Percentiles rank a stretch among this genome's conserved stretches.
Evolutionary conservation across 768 basidiomycete genomes (phyloP).

Genomic region (Tricholoma sp.): DNA sequence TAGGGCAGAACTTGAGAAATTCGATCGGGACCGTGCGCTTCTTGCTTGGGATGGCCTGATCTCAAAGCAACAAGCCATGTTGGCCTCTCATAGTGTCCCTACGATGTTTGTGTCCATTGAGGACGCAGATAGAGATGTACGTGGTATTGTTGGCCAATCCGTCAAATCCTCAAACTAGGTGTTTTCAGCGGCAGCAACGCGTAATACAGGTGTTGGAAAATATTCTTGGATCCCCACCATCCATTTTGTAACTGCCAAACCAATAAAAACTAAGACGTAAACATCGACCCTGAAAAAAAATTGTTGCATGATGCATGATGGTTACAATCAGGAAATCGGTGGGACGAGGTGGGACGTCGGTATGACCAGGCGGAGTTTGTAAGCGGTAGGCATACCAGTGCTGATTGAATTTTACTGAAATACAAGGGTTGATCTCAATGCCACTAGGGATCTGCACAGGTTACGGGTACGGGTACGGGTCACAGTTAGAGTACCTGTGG

Average conservation of each 20-base stretch:
- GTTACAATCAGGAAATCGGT: too few relatives aligned
- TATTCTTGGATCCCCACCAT: neutral
- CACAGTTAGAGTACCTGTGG: too few relatives aligned
- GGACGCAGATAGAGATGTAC: constrained; percentile 51
- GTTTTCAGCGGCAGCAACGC: constrained; percentile 56
- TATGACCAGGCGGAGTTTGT: too few relatives aligned
- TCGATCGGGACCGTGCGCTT: constrained; percentile 65
- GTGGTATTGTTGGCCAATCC: constrained; percentile 10
- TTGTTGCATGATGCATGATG: neutral
- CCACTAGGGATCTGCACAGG: too few relatives aligned
- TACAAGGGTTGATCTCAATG: too few relatives aligned
- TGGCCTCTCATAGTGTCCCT: constrained; percentile 61
- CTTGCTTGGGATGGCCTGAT: constrained; percentile 76
- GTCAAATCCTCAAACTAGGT: constrained; percentile 1
- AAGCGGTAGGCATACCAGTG: too few relatives aligned
- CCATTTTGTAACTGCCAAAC: too few relatives aligned
- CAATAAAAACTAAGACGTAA: too few relatives aligned
- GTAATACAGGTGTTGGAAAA: constrained; percentile 65
- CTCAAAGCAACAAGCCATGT: constrained; percentile 58
- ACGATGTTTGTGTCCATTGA: constrained; percentile 60
- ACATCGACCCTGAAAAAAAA: neutral
- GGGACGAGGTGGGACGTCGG: too few relatives aligned
- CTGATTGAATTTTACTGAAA: too few relatives aligned
- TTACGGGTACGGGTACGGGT: too few relatives aligned
- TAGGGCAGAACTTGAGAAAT: constrained; percentile 58